A percentile compares a stretch with the other conserved stretches of the same genome.
These are phyloP conservation scores for Tetrahymena elliotti DNA, from an alignment of 73 alveolate genomes.

Conservation along the genomic window DNA sequence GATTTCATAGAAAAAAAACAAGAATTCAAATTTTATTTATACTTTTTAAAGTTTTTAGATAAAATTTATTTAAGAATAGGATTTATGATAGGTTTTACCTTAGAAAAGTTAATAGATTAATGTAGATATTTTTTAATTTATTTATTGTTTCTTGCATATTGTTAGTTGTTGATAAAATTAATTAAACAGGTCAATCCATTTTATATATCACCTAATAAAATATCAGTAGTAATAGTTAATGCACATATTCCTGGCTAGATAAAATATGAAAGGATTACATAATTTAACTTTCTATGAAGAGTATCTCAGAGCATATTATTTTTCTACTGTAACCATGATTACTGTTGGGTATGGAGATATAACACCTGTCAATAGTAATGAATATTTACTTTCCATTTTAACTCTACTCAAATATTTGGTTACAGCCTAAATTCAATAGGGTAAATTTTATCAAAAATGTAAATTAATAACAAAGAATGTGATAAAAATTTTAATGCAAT, in stretches of 20 bases:
- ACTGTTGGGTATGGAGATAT: conserved; percentile 77
- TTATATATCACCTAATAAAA: not conserved
- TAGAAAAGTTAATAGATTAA: not conserved
- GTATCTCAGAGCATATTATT: conserved; percentile 31
- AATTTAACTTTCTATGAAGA: not conserved
- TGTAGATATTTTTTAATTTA: not conserved
- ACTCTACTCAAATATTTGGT: conserved; percentile 46
- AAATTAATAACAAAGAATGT: not conserved
- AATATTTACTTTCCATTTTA: conserved; percentile 34
- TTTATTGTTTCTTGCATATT: not conserved
- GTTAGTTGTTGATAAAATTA: not conserved
- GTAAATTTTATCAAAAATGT: conserved; percentile 25
- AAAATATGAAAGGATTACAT: not conserved
- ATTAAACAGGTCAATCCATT: not conserved
- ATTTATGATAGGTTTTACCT: not conserved
- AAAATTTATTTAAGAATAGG: not conserved
- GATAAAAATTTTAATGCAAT: not conserved
- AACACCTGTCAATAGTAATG: conserved; percentile 42
- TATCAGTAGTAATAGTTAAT: not conserved
- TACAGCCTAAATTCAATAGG: conserved; percentile 42
- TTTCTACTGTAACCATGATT: conserved; percentile 46
- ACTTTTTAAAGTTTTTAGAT: not conserved
- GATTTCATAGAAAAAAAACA: not conserved
- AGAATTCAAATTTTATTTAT: not conserved
- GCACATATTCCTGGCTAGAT: not conserved